A percentile compares a stretch with the other conserved stretches of the same genome.
Conservation (phyloP, 495 filamentous ascomycete species). For the Aspergillus ellipticus region DNA sequence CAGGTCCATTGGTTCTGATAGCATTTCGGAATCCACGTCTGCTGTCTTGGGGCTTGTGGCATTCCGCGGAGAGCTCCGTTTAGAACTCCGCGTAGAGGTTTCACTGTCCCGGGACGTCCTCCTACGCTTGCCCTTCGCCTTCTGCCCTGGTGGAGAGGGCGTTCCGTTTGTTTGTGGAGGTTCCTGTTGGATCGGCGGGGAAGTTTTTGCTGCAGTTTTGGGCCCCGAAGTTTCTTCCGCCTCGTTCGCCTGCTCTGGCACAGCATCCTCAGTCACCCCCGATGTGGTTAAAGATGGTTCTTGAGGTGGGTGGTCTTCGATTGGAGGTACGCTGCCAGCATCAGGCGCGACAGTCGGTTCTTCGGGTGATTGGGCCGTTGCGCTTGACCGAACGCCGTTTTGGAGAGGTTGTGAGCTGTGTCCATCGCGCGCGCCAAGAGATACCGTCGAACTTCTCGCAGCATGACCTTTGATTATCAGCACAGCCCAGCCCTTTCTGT, state of each 20-base stretch:
- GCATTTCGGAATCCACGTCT: not conserved
- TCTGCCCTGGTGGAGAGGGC: conserved; percentile 9
- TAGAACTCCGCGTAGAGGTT: not conserved
- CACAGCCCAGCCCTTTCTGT: not conserved
- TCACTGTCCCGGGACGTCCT: conserved; percentile 2
- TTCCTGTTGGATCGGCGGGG: not conserved
- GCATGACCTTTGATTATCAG: conserved; percentile 17
- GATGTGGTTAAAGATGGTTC: not conserved
- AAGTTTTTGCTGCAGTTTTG: not conserved
- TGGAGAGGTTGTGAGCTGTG: not conserved
- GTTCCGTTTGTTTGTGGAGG: conserved; percentile 7
- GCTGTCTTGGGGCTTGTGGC: not conserved
- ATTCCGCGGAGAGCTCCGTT: not conserved
- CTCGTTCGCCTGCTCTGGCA: not conserved
- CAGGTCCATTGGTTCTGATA: not conserved
- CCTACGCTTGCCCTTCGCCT: conserved; percentile 7
- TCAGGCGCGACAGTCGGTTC: not conserved
- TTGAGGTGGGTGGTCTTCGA: conserved; percentile 1
- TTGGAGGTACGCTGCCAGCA: not conserved
- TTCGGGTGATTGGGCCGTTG: not conserved
- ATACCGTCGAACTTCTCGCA: not conserved
- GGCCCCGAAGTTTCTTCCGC: not conserved
- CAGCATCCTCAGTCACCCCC: not conserved
- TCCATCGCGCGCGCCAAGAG: conserved; percentile 2
- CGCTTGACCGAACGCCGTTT: conserved; percentile 10